Conservation (phyloP, 768 basidiomycete genomes). For the Russula sp. region DNA sequence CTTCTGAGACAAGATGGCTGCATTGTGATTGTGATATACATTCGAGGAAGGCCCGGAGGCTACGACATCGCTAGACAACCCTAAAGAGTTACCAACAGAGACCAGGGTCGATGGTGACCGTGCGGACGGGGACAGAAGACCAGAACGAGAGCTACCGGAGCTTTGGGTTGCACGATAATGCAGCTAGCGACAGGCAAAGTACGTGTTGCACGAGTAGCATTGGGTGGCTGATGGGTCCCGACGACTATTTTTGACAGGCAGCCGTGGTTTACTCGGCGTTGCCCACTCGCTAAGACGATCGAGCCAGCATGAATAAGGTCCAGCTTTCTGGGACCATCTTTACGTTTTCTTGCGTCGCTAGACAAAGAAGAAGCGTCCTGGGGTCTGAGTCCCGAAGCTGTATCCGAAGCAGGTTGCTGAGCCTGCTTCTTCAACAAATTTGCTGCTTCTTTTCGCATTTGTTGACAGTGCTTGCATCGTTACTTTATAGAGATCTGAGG, state of each 20-base stretch:
- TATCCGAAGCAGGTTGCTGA: constrained; percentile 14
- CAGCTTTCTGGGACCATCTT: not conserved
- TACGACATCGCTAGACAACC: not conserved
- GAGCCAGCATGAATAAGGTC: not conserved
- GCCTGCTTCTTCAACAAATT: constrained; percentile 45
- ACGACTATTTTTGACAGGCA: not conserved
- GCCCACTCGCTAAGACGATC: not conserved
- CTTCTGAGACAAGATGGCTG: not conserved
- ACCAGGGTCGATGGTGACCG: not conserved
- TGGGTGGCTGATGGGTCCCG: not conserved
- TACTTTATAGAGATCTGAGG: not conserved
- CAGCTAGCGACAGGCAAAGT: not conserved
- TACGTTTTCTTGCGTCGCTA: not conserved
- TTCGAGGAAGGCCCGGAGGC: not conserved
- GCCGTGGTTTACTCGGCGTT: not conserved
- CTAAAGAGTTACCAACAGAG: not conserved
- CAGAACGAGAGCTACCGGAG: not conserved
- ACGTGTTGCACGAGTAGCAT: not conserved
- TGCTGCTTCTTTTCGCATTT: constrained; percentile 18
- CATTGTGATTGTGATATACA: not conserved
- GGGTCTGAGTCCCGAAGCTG: constrained; percentile 13
- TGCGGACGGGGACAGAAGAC: not conserved
- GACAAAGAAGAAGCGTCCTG: not conserved
- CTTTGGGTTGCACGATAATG: not conserved
- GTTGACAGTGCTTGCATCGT: not conserved